phyloP scores from a whole-genome alignment of 2,329 filamentous ascomycete genomes.

The Alternaria sp. region DNA sequence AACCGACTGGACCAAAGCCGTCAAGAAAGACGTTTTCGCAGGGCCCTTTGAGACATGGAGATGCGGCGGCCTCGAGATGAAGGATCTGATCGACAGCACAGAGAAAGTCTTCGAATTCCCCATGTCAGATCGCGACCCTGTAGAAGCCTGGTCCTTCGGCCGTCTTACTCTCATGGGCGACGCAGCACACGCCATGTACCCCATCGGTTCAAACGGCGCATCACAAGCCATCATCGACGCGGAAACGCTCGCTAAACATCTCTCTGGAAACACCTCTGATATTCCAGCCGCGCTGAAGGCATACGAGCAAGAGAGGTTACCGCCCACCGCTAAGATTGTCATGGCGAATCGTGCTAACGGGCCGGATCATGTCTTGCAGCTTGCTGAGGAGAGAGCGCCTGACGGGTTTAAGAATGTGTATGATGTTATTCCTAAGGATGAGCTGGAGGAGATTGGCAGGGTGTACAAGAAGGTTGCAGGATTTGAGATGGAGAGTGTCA shows the following conservation, averaged over 20 bases:
- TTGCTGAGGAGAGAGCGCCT: slow-evolving; percentile 54
- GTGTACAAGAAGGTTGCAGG: slow-evolving; percentile 52
- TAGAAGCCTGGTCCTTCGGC: slow-evolving; percentile 49
- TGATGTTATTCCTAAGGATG: slow-evolving; percentile 50
- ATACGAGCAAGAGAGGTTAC: slow-evolving; percentile 51
- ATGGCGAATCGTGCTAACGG: slow-evolving; percentile 56
- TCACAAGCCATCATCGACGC: slow-evolving; percentile 56
- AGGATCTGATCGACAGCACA: slow-evolving; percentile 51
- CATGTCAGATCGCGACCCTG: slow-evolving; percentile 55
- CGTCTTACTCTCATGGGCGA: slow-evolving; percentile 50
- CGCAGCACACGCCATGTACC: slow-evolving; percentile 53
- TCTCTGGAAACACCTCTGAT: slow-evolving; percentile 32
- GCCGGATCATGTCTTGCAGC: slow-evolving; percentile 55
- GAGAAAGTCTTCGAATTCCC: slow-evolving; percentile 55
- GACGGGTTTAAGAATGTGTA: slow-evolving; percentile 49
- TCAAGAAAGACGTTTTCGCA: slow-evolving; percentile 51
- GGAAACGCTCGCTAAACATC: slow-evolving; percentile 46
- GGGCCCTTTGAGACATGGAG: slow-evolving; percentile 51
- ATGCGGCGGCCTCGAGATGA: slow-evolving; percentile 53
- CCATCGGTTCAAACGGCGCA: slow-evolving; percentile 54
- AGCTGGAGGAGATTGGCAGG: slow-evolving; percentile 49
- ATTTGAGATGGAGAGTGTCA: slow-evolving; percentile 56
- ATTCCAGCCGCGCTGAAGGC: slow-evolving; percentile 43
- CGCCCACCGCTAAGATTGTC: slow-evolving; percentile 54
- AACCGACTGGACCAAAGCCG: slow-evolving; percentile 53